Conservation (phyloP, 352 stramenopile species). For the Pythium periplocum region DNA sequence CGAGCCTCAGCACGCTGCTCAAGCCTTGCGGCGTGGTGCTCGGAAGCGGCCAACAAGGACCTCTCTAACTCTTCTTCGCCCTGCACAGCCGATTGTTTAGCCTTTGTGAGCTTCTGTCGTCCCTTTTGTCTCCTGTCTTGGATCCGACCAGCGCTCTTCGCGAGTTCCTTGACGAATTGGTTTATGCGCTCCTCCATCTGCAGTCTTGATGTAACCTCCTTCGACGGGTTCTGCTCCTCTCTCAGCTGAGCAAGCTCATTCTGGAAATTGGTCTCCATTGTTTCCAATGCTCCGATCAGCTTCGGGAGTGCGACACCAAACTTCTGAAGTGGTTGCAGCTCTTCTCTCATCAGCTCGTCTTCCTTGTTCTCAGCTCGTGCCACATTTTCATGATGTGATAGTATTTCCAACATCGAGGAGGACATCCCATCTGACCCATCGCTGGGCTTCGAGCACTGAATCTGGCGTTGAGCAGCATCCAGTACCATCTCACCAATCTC, state of each 20-base stretch:
- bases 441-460: conserved; percentile 7
- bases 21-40: neutral
- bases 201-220: conserved; percentile 29
- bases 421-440: neutral
- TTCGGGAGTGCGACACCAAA: conserved; percentile 39
- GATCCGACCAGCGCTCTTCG: conserved; percentile 6
- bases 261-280: conserved; percentile 39
- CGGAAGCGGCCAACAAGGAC: neutral
- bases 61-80: conserved; percentile 8
- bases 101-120: conserved; percentile 2
- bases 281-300: conserved; percentile 28
- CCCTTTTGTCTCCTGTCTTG: conserved; percentile 8
- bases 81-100: neutral
- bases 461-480: conserved; percentile 31
- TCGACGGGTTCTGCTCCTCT: conserved; percentile 58
- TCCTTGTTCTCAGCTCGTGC: conserved; percentile 49
- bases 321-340: conserved; percentile 27
- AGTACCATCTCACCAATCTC: conserved; percentile 48
- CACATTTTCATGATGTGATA: conserved; percentile 33
- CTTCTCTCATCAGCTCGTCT: conserved; percentile 29
- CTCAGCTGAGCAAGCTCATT: conserved; percentile 28
- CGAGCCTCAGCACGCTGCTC: neutral
- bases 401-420: conserved; percentile 6
- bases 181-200: conserved; percentile 27
- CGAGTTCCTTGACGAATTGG: conserved; percentile 6